These are phyloP conservation scores for Baeospora myosura DNA, from an alignment of 1,284 basidiomycete genomes.

Conservation along the genomic window DNA sequence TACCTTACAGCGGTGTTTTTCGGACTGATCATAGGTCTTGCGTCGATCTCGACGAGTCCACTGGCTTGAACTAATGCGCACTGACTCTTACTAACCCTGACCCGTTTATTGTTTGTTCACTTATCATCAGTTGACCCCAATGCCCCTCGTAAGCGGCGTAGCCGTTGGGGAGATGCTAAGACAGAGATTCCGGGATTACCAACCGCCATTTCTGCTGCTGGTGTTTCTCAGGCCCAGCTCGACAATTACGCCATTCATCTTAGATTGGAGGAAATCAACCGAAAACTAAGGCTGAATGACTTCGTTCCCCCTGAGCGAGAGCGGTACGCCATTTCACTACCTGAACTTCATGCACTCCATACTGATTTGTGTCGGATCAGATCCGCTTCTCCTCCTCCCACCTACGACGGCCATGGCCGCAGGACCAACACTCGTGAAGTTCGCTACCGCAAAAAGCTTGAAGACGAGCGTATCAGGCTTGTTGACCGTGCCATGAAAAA, in stretches of 20 bases:
- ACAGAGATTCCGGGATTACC: conserved; percentile 85
- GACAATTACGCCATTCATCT: conserved; percentile 95
- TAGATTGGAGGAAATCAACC: conserved; percentile 93
- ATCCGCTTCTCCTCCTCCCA: conserved; percentile 93
- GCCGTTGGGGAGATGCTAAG: conserved; percentile 91
- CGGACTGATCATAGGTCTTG: conserved; percentile 12
- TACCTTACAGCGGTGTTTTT: conserved; percentile 18
- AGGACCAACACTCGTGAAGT: conserved; percentile 98
- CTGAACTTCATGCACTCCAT: conserved; percentile 20
- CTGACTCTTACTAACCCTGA: conserved; percentile 59
- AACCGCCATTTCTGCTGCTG: conserved; percentile 84
- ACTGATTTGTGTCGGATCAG: conserved; percentile 31
- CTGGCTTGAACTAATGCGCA: conserved; percentile 27
- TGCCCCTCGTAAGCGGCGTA: conserved; percentile 85
- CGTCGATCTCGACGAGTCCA: conserved; percentile 27
- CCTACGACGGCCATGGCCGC: conserved; percentile 94
- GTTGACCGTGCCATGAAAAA: conserved; percentile 96
- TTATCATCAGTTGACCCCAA: conserved; percentile 61
- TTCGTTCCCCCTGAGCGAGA: conserved; percentile 94
- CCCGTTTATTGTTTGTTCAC: conserved; percentile 29
- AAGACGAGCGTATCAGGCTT: conserved; percentile 91
- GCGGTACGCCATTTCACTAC: conserved; percentile 41
- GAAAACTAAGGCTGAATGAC: conserved; percentile 89
- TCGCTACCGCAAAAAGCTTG: conserved; percentile 94
- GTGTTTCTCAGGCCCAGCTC: conserved; percentile 86